Base-by-base conservation (phyloP, 1,284 basidiomycete genomes). In the Ustilago nuda region DNA sequence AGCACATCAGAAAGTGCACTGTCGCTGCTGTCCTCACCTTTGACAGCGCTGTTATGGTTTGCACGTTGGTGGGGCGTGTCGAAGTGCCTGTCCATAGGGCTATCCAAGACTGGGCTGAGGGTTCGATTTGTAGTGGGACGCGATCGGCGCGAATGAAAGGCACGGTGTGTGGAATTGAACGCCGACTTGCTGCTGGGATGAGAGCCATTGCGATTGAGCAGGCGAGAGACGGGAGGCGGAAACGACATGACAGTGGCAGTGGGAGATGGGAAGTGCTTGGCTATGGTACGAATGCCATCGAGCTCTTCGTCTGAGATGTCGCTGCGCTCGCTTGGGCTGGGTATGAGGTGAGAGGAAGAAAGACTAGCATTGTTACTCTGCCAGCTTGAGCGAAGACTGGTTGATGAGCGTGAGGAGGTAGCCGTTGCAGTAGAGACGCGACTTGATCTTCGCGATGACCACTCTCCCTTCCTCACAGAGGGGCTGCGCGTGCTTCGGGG, bases 1-100 rank as follows among this genome's bases (percentile, higher is more conserved):
- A 78, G 68, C 8, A 78, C 68, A 8, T 75, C 65, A 3, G 67
- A 71, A 5, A 75, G 66, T 2, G 58, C 60, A 19, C 61, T 59
- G 23, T 78, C 76, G 35, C 54, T 60, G 43, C 52, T 65, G 11
- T 59, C 59, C 15, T 61, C 61, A 19, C 63, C 69, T 37, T 58
- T 27, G 23, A 36, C n/a, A n/a, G n/a, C 19, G 37, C 17, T 19
- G n/a, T 23, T 23, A 2, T 6, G 30, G 5, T 41, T 37, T n/a
- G 46, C 27, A 13, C 32, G 17, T 15, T 43, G 41, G 19, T 39
- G 35, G 11, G 58, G 41, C 9, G 55, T 35, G 17, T 50, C 43
- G 50, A 39, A 43, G 2, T 37, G 48, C 12, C 23, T 8, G 12
- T 66, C 19, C 33, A 45, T 39, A 19, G 57, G 30, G 30, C 41